These are phyloP conservation scores for Aeschynomene evenia DNA, from an alignment of 306 rosid species.

Conservation along the genomic window DNA sequence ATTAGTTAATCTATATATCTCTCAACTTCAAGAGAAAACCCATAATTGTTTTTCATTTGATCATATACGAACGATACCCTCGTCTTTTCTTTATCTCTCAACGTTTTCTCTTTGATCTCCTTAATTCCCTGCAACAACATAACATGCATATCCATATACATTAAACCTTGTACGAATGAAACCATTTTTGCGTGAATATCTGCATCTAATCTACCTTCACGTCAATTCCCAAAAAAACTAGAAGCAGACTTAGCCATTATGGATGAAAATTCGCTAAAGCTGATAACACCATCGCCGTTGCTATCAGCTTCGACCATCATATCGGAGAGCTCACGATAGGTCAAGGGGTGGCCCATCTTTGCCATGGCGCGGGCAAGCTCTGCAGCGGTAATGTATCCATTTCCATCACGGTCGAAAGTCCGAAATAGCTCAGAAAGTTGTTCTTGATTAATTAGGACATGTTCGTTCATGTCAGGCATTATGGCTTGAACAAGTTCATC, in stretches of 20 bases:
- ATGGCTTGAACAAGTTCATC: slow-evolving; percentile 67
- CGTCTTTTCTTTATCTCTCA: background rate
- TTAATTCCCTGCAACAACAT: background rate
- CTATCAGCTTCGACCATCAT: slow-evolving; percentile 80
- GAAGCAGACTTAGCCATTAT: slow-evolving; percentile 80
- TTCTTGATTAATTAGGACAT: slow-evolving; percentile 66
- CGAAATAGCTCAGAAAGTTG: slow-evolving; percentile 69
- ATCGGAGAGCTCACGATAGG: slow-evolving; percentile 58
- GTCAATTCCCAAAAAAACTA: slow-evolving; percentile 55
- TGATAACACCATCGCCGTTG: slow-evolving; percentile 83
- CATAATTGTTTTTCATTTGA: background rate
- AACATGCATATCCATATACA: background rate
- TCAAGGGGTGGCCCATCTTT: slow-evolving; percentile 77
- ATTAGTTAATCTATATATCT: background rate
- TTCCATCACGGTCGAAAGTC: slow-evolving; percentile 81
- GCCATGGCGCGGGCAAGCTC: slow-evolving; percentile 90
- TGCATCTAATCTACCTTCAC: slow-evolving; percentile 13
- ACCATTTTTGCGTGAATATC: background rate
- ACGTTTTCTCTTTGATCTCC: background rate
- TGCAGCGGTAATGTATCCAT: slow-evolving; percentile 68
- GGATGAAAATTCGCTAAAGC: slow-evolving; percentile 65
- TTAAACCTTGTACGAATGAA: background rate
- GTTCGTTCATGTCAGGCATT: slow-evolving; percentile 48
- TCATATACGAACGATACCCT: background rate
- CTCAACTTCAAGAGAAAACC: background rate